A percentile compares a stretch with the other conserved stretches of the same genome.
Conservation (phyloP, 164 flowering plant genomes). For the Saururus chinensis region DNA sequence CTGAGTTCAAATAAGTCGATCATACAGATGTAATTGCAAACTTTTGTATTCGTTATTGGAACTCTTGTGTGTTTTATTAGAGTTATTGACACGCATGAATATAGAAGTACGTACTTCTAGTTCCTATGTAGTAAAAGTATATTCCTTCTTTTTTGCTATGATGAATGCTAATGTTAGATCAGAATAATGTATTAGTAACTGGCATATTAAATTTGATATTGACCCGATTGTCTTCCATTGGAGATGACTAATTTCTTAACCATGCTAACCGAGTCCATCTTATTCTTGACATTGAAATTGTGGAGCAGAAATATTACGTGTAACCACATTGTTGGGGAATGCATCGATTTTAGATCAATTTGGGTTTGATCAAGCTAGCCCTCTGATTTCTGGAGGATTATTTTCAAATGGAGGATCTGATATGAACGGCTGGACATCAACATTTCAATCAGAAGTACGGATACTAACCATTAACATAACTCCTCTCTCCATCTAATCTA, state of each 20-base stretch:
- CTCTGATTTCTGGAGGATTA: constrained; percentile 89
- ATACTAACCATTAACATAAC: constrained; percentile 98
- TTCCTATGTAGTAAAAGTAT: background rate
- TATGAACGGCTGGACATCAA: constrained; percentile 84
- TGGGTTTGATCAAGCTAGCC: constrained; percentile 99
- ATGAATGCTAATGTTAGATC: background rate
- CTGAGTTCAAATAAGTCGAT: background rate
- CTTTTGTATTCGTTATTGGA: background rate
- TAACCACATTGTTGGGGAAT: constrained; percentile 99
- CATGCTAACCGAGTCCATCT: constrained; percentile 11
- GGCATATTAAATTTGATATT: constrained; percentile 7
- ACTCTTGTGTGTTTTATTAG: background rate
- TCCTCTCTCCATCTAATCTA: constrained; percentile 55
- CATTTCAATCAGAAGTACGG: constrained; percentile 99
- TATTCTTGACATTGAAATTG: constrained; percentile 12
- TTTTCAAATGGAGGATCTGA: constrained; percentile 95
- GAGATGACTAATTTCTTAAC: constrained; percentile 8
- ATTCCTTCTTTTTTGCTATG: background rate
- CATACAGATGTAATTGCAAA: background rate
- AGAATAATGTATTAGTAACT: background rate
- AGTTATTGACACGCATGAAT: too few relatives aligned
- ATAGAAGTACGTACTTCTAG: background rate
- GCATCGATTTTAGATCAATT: constrained; percentile 97
- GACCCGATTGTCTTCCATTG: constrained; percentile 6
- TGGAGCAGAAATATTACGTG: constrained; percentile 99